Conservation (phyloP, 805 yeast species). For the Candida krabiensis region DNA sequence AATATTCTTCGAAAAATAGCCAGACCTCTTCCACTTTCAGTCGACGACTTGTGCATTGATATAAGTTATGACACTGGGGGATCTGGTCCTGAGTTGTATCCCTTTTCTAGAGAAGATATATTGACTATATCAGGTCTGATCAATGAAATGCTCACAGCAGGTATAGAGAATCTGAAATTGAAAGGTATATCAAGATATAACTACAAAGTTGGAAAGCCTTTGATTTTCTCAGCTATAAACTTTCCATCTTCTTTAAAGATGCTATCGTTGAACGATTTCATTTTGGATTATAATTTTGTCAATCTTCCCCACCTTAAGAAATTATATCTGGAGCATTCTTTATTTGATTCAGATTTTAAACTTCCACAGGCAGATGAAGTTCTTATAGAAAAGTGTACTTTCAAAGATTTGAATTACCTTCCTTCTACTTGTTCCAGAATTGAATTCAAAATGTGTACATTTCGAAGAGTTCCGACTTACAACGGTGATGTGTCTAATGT, state of each 20-base stretch:
- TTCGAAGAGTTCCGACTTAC: conserved; percentile 28
- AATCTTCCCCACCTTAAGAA: conserved; percentile 26
- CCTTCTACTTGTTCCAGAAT: conserved; percentile 22
- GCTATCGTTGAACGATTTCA: conserved; percentile 30
- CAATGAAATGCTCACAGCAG: conserved; percentile 26
- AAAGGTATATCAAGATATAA: conserved; percentile 33
- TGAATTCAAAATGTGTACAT: conserved; percentile 34
- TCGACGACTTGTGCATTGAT: conserved; percentile 30
- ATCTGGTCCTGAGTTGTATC: conserved; percentile 29
- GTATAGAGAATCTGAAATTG: conserved; percentile 28
- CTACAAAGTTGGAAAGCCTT: conserved; percentile 31
- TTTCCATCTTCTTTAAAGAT: conserved; percentile 28
- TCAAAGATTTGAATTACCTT: conserved; percentile 27
- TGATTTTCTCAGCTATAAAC: conserved; percentile 29
- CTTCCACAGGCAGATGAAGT: conserved; percentile 29
- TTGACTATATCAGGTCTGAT: conserved; percentile 26
- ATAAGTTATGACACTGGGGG: conserved; percentile 33
- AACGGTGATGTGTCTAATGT: conserved; percentile 29
- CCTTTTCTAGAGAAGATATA: conserved; percentile 30
- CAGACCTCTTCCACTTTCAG: conserved; percentile 28
- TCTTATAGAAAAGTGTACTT: conserved; percentile 32
- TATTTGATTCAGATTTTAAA: conserved; percentile 31
- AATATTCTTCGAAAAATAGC: conserved; percentile 27
- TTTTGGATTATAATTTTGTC: conserved; percentile 27
- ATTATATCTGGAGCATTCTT: conserved; percentile 30